Conservation (phyloP, 2,329 filamentous ascomycete genomes). For the Colletotrichum sp. region DNA sequence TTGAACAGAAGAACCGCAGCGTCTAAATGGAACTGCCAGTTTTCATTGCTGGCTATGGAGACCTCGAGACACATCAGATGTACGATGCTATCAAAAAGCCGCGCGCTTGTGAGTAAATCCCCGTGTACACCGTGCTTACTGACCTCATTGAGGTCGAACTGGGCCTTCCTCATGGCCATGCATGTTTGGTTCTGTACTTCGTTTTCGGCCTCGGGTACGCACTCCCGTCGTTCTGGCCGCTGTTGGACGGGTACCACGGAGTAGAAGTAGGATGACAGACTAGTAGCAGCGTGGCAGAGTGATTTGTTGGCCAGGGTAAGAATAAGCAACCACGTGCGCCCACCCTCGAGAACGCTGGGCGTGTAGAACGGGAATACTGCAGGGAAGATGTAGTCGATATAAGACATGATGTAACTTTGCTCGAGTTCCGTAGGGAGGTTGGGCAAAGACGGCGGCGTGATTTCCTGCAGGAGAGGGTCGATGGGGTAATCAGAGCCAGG, state of each 20-base stretch:
- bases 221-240: background rate
- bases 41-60: constrained; percentile 47
- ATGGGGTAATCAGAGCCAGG: background rate
- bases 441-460: background rate
- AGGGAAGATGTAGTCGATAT: constrained; percentile 66
- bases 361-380: constrained; percentile 68
- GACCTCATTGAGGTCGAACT: constrained; percentile 42
- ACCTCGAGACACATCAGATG: constrained; percentile 60
- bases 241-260: constrained; percentile 40
- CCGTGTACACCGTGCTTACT: constrained; percentile 33
- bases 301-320: constrained; percentile 60
- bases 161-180: constrained; percentile 46
- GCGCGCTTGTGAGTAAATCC: constrained; percentile 35
- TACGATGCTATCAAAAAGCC: constrained; percentile 53
- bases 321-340: constrained; percentile 64
- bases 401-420: constrained; percentile 57
- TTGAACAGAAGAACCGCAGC: constrained; percentile 54
- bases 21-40: constrained; percentile 54
- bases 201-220: constrained; percentile 35
- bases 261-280: constrained; percentile 62
- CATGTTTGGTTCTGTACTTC: constrained; percentile 46
- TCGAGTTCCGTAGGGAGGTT: background rate
- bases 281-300: constrained; percentile 60
- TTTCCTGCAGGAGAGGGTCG: background rate
- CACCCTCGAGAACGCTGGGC: constrained; percentile 57